phyloP scores from a whole-genome alignment of 2,329 filamentous ascomycete genomes.

The Chaetomium sp. region DNA sequence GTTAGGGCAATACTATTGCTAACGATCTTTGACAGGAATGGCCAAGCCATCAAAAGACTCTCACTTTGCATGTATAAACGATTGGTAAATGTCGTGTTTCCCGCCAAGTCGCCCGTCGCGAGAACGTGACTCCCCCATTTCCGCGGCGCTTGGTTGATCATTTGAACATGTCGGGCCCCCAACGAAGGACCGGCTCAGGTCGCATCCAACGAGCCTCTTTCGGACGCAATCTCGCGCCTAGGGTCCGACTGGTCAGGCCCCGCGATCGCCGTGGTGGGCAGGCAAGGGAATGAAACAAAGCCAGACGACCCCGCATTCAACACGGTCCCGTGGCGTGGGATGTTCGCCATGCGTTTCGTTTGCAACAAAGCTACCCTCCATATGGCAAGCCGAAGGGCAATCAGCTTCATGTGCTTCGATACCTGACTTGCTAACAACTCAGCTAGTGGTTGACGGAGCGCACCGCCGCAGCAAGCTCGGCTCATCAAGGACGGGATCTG shows the following conservation, averaged over 20 bases:
- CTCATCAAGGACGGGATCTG: conserved; percentile 1
- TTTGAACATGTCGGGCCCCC: not conserved
- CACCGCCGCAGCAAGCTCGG: not conserved
- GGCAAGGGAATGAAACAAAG: conserved; percentile 25
- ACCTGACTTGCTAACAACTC: conserved; percentile 8
- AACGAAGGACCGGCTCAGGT: conserved; percentile 16
- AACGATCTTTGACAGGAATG: conserved; percentile 11
- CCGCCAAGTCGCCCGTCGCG: not conserved
- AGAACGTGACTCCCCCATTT: not conserved
- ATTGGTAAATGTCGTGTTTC: conserved; percentile 3
- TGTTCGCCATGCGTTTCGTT: conserved; percentile 1
- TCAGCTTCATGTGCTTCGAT: not conserved
- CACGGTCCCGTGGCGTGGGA: conserved; percentile 17
- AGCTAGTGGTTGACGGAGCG: not conserved
- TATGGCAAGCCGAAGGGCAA: conserved; percentile 14
- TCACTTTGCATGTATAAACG: not conserved
- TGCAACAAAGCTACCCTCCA: conserved; percentile 14
- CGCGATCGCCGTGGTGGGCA: conserved; percentile 18
- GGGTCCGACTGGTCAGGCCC: conserved; percentile 26
- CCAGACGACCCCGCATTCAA: conserved; percentile 28
- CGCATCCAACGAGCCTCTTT: conserved; percentile 18
- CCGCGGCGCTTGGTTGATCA: conserved; percentile 2
- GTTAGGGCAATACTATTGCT: conserved; percentile 19
- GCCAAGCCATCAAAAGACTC: not conserved
- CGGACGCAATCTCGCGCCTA: conserved; percentile 17